Evolutionary conservation across 768 basidiomycete genomes (phyloP).

Genomic region (Leccinum variicolor): DNA sequence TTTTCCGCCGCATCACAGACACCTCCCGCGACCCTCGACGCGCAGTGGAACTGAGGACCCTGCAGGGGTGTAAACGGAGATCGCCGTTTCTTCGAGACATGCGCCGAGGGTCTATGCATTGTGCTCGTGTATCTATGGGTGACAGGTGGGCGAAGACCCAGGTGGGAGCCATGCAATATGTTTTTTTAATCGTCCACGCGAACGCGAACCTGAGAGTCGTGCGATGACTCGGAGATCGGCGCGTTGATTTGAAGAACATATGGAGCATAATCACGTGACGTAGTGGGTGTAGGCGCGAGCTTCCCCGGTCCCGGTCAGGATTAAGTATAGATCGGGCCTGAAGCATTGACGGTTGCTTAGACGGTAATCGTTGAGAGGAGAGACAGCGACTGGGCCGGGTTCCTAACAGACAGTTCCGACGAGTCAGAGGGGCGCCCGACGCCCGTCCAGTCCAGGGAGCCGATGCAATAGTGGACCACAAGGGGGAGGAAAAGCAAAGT

Average conservation of each 20-base stretch:
- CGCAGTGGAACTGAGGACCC: neutral
- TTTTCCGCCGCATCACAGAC: neutral
- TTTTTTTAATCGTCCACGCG: neutral
- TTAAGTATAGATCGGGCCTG: neutral
- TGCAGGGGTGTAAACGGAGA: neutral
- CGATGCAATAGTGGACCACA: neutral
- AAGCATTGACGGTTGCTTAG: neutral
- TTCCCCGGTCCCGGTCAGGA: neutral
- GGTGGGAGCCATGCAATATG: neutral
- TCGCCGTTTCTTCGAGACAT: neutral
- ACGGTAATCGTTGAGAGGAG: neutral
- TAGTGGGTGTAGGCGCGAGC: neutral
- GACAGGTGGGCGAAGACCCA: neutral
- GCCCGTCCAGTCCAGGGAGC: neutral
- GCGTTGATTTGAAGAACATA: neutral
- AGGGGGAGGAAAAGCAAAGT: neutral
- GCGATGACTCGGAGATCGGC: neutral
- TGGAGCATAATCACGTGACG: neutral
- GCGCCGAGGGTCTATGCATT: neutral
- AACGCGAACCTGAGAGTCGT: neutral
- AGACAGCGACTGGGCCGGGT: neutral
- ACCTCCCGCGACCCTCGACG: conserved; percentile 1
- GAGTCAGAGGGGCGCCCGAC: neutral
- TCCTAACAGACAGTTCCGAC: neutral
- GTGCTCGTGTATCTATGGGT: neutral